Evolutionary conservation across 192 early-diverging fungal species (phyloP).

Genomic region (Rhizoclosmatium sp.): DNA sequence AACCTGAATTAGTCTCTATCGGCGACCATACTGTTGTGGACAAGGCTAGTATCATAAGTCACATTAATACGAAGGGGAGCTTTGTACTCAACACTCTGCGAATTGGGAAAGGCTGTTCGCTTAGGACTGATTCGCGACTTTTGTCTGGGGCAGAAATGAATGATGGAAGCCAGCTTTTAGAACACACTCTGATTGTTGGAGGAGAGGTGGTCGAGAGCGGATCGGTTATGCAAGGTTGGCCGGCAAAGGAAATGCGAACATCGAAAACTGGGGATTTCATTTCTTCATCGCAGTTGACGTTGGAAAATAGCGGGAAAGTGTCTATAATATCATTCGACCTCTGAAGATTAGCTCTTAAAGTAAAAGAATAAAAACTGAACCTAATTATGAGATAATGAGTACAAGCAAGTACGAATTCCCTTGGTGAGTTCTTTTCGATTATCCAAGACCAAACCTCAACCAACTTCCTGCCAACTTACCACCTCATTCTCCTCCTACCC

Average conservation of each 20-base stretch:
- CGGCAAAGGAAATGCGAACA: slow-evolving; percentile 24
- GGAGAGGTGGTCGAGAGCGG: slow-evolving; percentile 42
- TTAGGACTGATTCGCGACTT: slow-evolving; percentile 50
- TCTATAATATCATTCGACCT: too few species aligned
- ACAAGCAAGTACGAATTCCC: too few species aligned
- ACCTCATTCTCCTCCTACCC: background rate
- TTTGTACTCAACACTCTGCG: slow-evolving; percentile 52
- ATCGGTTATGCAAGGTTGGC: slow-evolving; percentile 52
- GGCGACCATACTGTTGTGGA: slow-evolving; percentile 49
- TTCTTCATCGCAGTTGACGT: background rate
- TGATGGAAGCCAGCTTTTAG: slow-evolving; percentile 43
- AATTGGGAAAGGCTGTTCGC: slow-evolving; percentile 46
- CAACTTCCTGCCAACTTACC: background rate
- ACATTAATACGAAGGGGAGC: slow-evolving; percentile 53
- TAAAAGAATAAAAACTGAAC: too few species aligned
- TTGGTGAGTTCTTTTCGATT: too few species aligned
- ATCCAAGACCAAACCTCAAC: background rate
- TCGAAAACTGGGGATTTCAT: background rate
- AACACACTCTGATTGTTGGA: slow-evolving; percentile 50
- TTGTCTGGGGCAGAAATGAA: slow-evolving; percentile 44
- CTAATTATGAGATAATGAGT: too few species aligned
- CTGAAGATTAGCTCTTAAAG: too few species aligned
- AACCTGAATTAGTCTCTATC: slow-evolving; percentile 54
- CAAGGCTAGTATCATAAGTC: slow-evolving; percentile 49
- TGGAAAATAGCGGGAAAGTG: background rate